Conservation (phyloP, 2,329 filamentous ascomycete genomes). For the Neofusicoccum ribis region DNA sequence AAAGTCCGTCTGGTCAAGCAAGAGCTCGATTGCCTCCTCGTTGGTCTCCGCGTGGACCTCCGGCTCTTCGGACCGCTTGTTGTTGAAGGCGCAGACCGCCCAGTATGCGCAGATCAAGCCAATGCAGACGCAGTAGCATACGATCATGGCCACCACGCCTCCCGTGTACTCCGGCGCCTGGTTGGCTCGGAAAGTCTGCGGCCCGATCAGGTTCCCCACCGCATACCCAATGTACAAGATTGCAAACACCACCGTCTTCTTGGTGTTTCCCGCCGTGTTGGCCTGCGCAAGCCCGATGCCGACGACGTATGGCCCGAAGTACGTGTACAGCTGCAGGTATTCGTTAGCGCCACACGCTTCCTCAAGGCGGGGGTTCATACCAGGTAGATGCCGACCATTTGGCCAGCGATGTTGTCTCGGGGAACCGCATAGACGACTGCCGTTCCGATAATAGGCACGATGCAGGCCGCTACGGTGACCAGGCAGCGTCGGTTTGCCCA, state of each 20-base stretch:
- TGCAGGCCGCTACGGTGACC: conserved; percentile 32
- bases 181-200: conserved; percentile 42
- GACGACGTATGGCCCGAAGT: conserved; percentile 38
- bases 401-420: conserved; percentile 37
- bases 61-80: not conserved
- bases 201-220: conserved; percentile 45
- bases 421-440: conserved; percentile 33
- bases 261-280: conserved; percentile 42
- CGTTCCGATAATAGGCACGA: conserved; percentile 33
- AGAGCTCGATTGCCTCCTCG: not conserved
- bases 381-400: conserved; percentile 44
- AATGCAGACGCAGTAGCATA: conserved; percentile 16
- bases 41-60: not conserved
- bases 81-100: not conserved
- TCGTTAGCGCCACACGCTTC: not conserved
- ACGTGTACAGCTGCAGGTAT: conserved; percentile 36
- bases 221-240: conserved; percentile 44
- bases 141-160: conserved; percentile 21
- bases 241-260: conserved; percentile 42
- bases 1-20: conserved; percentile 23
- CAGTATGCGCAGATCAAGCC: conserved; percentile 15
- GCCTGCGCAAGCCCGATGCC: conserved; percentile 32
- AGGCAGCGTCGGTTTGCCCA: conserved; percentile 33
- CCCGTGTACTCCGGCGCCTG: conserved; percentile 43
- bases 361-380: not conserved